Conservation (phyloP, 2,329 filamentous ascomycete genomes). For the Neoascochyta sp. region DNA sequence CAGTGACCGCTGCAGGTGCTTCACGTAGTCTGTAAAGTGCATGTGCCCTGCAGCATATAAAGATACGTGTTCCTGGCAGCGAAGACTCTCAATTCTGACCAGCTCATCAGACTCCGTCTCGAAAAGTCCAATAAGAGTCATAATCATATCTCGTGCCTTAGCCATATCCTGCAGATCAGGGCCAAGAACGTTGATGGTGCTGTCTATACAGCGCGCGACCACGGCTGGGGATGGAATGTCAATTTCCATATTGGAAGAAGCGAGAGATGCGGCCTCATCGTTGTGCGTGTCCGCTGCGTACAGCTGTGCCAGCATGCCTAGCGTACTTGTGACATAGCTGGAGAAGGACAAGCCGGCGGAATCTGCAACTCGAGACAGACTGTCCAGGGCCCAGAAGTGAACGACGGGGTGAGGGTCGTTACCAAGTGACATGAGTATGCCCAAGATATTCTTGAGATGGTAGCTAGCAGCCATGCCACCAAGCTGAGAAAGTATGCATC, state of each 20-base stretch:
- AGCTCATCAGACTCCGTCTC: constrained; percentile 67
- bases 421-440: constrained; percentile 94
- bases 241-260: constrained; percentile 86
- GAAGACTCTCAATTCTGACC: constrained; percentile 72
- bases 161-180: constrained; percentile 90
- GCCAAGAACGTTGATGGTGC: constrained; percentile 92
- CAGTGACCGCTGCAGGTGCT: constrained; percentile 72
- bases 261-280: constrained; percentile 70
- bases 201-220: constrained; percentile 84
- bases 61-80: constrained; percentile 84
- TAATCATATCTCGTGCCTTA: constrained; percentile 87
- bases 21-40: constrained; percentile 79
- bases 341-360: constrained; percentile 91
- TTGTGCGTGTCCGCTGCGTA: constrained; percentile 92
- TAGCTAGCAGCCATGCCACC: constrained; percentile 97
- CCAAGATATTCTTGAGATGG: constrained; percentile 94
- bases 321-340: constrained; percentile 79
- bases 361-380: constrained; percentile 79
- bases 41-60: constrained; percentile 87
- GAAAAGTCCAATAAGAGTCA: constrained; percentile 81
- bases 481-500: constrained; percentile 89
- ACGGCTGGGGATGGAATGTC: constrained; percentile 78
- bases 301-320: constrained; percentile 90
- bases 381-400: constrained; percentile 94
- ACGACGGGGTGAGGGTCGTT: constrained; percentile 94